Base-by-base conservation (phyloP, 768 basidiomycete genomes). In the Leccinum pellstonianum region DNA sequence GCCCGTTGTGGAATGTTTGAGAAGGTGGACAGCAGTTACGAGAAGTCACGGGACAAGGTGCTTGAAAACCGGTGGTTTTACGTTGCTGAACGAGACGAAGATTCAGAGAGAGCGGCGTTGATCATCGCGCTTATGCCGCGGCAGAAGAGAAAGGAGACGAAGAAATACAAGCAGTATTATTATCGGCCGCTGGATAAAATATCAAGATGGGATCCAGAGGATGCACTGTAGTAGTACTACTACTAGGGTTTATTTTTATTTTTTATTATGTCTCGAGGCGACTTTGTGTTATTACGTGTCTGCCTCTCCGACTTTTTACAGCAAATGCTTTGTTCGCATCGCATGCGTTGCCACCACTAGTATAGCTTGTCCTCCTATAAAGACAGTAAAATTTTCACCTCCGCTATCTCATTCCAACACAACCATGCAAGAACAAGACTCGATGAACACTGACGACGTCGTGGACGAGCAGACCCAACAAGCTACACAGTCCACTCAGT, bases 91-190 rank as follows among this genome's bases (percentile, higher is more conserved):
- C 70, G 77, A 68, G 89, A 91, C 65, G 78, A 81, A 65, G 88
- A 91, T 68, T 77, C 78, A 64, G 89, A 90, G 57, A 79, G 89
- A n/a, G 88, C 88, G 31, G 70, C 77, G 64, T 72, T 90, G 60
- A 82, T 91, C 57, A 73, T 77, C 66, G 85, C 83, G 61, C 84
- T 90, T 79, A 89, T 90, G 88, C 88, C 88, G 2, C 83, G 87
- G 14, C 87, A 79, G 56, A 92, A 91, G 74, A 76, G 90, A 56
- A 85, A 76, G 51, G 88, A 84, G 73, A 92, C 89, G 70, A 91
- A 87, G 80, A 87, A 90, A 75, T 88, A 87, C 62, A 92, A 92
- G 72, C 87, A 90, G 70, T 93, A 93, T 75, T 93, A 92, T 74
- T 92, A 86, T 76, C 79, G 80, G 29, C 90, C 90, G 9, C 73